phyloP scores from a whole-genome alignment of 1,284 basidiomycete genomes.

The Papiliotrema laurentii region DNA sequence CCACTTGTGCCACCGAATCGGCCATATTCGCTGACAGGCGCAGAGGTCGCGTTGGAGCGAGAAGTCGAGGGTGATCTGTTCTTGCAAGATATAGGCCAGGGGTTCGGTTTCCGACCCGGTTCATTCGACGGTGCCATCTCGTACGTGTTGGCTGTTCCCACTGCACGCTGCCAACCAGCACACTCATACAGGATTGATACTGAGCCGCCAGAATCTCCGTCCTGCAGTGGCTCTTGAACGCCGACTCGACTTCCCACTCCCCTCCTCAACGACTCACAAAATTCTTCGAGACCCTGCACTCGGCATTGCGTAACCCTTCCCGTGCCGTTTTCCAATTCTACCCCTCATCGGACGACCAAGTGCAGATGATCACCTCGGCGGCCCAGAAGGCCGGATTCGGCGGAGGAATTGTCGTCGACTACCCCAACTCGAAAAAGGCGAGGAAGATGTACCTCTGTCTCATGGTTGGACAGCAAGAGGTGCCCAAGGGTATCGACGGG shows the following conservation, averaged over 20 bases:
- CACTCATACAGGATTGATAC: neutral
- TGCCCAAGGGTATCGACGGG: slow-evolving; percentile 69
- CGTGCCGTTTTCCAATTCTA: slow-evolving; percentile 96
- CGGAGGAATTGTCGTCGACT: slow-evolving; percentile 94
- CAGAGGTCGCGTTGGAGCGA: slow-evolving; percentile 88
- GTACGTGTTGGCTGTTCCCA: slow-evolving; percentile 48
- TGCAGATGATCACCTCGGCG: slow-evolving; percentile 87
- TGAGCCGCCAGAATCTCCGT: slow-evolving; percentile 79
- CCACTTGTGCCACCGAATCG: no score
- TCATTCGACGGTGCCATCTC: slow-evolving; percentile 98
- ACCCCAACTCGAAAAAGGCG: slow-evolving; percentile 91
- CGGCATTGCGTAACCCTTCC: slow-evolving; percentile 82
- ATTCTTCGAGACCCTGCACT: slow-evolving; percentile 97
- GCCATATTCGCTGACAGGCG: neutral
- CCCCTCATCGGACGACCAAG: slow-evolving; percentile 90
- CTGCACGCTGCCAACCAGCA: neutral
- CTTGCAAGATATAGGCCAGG: slow-evolving; percentile 87
- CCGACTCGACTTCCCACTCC: slow-evolving; percentile 87
- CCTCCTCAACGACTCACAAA: slow-evolving; percentile 85
- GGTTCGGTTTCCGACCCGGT: slow-evolving; percentile 90
- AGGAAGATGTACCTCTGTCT: slow-evolving; percentile 87
- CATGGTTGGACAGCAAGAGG: slow-evolving; percentile 65
- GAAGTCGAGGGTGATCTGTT: slow-evolving; percentile 92
- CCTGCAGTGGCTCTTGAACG: slow-evolving; percentile 97
- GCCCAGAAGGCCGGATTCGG: slow-evolving; percentile 95